Evolutionary conservation across 1,284 basidiomycete genomes (phyloP).

Genomic region (Ganoderma resinaceum): DNA sequence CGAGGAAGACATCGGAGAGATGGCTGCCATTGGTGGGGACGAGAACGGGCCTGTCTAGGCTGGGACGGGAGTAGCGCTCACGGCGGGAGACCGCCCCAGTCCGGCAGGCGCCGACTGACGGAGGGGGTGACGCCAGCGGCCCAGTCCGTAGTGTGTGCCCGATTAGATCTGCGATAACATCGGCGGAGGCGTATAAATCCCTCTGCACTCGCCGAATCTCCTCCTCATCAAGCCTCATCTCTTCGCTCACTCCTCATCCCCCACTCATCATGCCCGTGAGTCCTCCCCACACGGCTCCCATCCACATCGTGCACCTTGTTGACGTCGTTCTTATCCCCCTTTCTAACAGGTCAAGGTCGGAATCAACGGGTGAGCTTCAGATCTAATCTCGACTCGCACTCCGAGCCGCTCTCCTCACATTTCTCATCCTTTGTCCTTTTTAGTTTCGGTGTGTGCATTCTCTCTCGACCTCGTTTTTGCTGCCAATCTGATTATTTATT

Average conservation of each 20-base stretch:
- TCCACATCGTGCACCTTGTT: background rate
- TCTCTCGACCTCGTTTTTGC: background rate
- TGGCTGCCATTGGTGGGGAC: background rate
- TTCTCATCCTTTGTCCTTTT: slow-evolving; percentile 23
- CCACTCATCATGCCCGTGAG: slow-evolving; percentile 32
- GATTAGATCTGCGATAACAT: slow-evolving; percentile 30
- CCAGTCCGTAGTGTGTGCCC: background rate
- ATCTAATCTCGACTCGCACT: slow-evolving; percentile 12
- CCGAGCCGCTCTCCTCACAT: slow-evolving; percentile 30
- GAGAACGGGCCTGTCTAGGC: background rate
- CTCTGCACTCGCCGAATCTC: slow-evolving; percentile 15
- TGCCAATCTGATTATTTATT: background rate
- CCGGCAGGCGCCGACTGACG: background rate
- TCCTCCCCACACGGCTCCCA: background rate
- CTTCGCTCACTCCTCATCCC: slow-evolving; percentile 16
- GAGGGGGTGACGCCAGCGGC: slow-evolving; percentile 9
- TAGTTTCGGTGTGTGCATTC: slow-evolving; percentile 65
- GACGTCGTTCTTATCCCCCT: background rate
- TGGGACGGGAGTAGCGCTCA: background rate
- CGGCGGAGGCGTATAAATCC: slow-evolving; percentile 6
- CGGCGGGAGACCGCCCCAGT: background rate
- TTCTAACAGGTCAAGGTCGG: slow-evolving; percentile 78
- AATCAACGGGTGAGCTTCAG: slow-evolving; percentile 80
- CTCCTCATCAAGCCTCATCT: slow-evolving; percentile 11
- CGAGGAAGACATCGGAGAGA: background rate